Conservation (phyloP, 2,329 filamentous ascomycete species). For the Aspergillus quadrilineatus region DNA sequence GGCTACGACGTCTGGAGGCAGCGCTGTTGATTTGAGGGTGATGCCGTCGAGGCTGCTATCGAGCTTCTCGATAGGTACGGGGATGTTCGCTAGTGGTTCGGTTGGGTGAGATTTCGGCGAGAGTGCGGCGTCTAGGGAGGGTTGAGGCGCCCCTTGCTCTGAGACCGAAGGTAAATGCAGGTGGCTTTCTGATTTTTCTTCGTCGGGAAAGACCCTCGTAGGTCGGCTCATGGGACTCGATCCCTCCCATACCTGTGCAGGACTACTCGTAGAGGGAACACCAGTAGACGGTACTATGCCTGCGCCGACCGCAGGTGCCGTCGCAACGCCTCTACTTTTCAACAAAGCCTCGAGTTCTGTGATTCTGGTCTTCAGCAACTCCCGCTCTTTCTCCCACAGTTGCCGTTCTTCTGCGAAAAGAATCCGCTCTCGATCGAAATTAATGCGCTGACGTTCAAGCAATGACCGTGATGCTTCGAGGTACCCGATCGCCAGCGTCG, state of each 20-base stretch:
- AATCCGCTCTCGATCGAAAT: constrained; percentile 42
- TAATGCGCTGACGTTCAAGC: constrained; percentile 38
- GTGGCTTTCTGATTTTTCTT: constrained; percentile 27
- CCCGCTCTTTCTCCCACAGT: constrained; percentile 46
- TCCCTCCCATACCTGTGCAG: constrained; percentile 46
- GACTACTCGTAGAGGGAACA: constrained; percentile 9
- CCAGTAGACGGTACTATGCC: constrained; percentile 1
- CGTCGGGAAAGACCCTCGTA: constrained; percentile 46
- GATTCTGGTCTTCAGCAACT: constrained; percentile 43
- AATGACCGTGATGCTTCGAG: constrained; percentile 44
- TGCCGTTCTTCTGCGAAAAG: constrained; percentile 45
- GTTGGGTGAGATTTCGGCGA: constrained; percentile 37
- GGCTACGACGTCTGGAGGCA: constrained; percentile 45
- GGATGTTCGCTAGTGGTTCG: constrained; percentile 35
- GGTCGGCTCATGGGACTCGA: constrained; percentile 40
- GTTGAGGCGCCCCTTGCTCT: constrained; percentile 30
- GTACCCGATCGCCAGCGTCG: constrained; percentile 36
- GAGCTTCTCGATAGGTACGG: constrained; percentile 48
- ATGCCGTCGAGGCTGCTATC: constrained; percentile 49
- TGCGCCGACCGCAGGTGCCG: constrained; percentile 14
- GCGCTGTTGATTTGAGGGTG: constrained; percentile 46
- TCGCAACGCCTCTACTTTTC: constrained; percentile 20
- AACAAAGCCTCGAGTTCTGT: constrained; percentile 40
- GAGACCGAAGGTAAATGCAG: constrained; percentile 28
- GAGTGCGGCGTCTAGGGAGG: constrained; percentile 42